These are phyloP conservation scores for Fusarium sp. DNA, from an alignment of 2,329 filamentous ascomycete species.

Conservation along the genomic window DNA sequence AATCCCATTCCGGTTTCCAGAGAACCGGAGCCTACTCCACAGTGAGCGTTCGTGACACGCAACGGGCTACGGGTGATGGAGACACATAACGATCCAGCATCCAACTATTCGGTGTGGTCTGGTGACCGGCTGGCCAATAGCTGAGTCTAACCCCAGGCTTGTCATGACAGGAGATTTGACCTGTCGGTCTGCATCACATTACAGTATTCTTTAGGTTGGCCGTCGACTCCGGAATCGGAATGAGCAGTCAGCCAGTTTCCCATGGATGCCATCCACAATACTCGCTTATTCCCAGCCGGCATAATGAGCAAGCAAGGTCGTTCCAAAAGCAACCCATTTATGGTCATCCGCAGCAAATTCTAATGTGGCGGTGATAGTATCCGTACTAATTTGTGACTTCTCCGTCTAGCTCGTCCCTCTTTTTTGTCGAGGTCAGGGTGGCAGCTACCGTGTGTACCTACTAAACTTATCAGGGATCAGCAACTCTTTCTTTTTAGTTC, in stretches of 20 bases:
- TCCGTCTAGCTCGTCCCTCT: not conserved
- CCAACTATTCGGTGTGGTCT: slow-evolving; percentile 37
- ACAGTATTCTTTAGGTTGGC: slow-evolving; percentile 3
- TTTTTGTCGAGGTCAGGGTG: not conserved
- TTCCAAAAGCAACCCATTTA: not conserved
- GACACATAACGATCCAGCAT: slow-evolving; percentile 43
- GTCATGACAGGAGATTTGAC: slow-evolving; percentile 27
- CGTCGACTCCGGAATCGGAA: slow-evolving; percentile 33
- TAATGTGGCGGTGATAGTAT: not conserved
- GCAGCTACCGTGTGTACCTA: slow-evolving; percentile 6
- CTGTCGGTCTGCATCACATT: slow-evolving; percentile 27
- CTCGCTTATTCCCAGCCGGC: not conserved
- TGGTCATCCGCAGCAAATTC: not conserved
- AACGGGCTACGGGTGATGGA: slow-evolving; percentile 28
- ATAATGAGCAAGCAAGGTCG: not conserved
- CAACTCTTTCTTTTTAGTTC: slow-evolving; percentile 10
- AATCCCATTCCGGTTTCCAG: slow-evolving; percentile 47
- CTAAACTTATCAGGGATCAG: slow-evolving; percentile 8
- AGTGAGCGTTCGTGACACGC: slow-evolving; percentile 43
- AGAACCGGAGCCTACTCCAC: slow-evolving; percentile 50
- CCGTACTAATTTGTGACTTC: not conserved
- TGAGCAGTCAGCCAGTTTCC: not conserved
- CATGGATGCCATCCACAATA: not conserved
- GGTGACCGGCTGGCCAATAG: slow-evolving; percentile 28
- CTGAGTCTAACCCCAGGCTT: slow-evolving; percentile 27